Conservation (phyloP, 352 stramenopile species). For the Globisporangium perplexum region DNA sequence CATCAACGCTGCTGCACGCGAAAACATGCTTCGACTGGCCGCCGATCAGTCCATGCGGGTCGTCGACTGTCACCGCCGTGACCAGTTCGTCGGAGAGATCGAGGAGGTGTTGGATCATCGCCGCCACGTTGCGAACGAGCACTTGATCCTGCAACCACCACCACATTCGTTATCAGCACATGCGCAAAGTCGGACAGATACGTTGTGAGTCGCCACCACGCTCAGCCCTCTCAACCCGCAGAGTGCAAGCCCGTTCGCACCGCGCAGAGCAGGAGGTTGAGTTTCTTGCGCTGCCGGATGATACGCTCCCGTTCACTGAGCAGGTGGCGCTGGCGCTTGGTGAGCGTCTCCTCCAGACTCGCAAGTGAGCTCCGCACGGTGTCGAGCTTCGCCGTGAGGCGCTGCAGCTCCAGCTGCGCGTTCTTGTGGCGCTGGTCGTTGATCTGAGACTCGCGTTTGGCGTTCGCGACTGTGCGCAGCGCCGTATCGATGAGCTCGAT, state of each 20-base stretch:
- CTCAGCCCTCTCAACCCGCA: background rate
- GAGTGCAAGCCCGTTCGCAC: constrained; percentile 8
- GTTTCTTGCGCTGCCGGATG: constrained; percentile 44
- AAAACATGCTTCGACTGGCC: background rate
- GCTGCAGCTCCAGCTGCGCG: constrained; percentile 28
- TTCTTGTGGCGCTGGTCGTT: constrained; percentile 36
- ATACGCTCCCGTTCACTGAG: constrained; percentile 33
- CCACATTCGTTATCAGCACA: background rate
- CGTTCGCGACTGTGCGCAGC: constrained; percentile 19
- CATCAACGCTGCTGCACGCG: background rate
- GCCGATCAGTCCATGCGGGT: constrained; percentile 10
- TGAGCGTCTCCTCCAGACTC: constrained; percentile 31
- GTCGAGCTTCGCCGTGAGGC: constrained; percentile 18
- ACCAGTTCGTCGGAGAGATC: constrained; percentile 28
- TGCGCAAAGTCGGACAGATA: too few relatives aligned
- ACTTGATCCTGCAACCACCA: constrained; percentile 25
- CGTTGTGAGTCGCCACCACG: too few relatives aligned
- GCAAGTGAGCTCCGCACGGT: constrained; percentile 18
- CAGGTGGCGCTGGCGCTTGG: constrained; percentile 25
- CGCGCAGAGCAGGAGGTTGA: constrained; percentile 39
- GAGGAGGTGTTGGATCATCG: constrained; percentile 27
- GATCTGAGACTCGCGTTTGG: constrained; percentile 31
- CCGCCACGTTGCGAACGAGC: constrained; percentile 23
- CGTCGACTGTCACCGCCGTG: constrained; percentile 4
- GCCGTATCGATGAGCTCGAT: constrained; percentile 26